Evolutionary conservation across 352 stramenopile species (phyloP), one percentile per base, ranked within the genome.

Genomic region (Phytophthora pseudosyringae): DNA sequence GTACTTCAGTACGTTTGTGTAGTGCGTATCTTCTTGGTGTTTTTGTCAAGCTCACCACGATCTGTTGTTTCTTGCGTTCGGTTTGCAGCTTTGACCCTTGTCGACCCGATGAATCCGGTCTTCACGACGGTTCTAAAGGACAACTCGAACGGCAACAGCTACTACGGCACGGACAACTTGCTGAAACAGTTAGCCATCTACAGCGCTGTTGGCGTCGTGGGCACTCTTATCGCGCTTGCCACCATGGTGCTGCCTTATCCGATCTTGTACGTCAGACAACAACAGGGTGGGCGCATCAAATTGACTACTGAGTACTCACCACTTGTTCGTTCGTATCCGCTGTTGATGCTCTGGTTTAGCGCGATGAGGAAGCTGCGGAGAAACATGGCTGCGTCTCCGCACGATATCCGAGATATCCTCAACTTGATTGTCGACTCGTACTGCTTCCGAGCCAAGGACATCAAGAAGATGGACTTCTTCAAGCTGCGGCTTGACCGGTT

Each of bases 351-450:
- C 18, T 50, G 25, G 9, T 63, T 51, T 45, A 76, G 69, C 54
- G 86, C 83, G 5, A 94, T 89, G 49, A 52, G 69, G 3, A 72
- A 86, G 31, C 59, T 94, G 0, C 69, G 72, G 31, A 50, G 55
- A 10, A 60, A 90, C 28, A 86, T 88, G 58, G 64, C 71, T 26
- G 62, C 75, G 9, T 81, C 83, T 3, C 76, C 79, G 15, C 68
- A 78, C 8, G 81, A 90, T 48, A 83, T 94, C 15, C 73, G 78
- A 4, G 81, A 94, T 43, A 85, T 92, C 13, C 64, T 92, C 4
- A 92, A 94, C 53, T 70, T 94, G 38, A 90, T 93, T 53, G 77
- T 93, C 18, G 85, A 93, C 59, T 73, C 85, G 11, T 93, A 93
- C 59, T 93, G 85, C 52, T 93, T 93, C 57, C 77, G 79, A 9